These are phyloP conservation scores for Mortierella claussenii DNA, from an alignment of 192 early-diverging fungal species.

Conservation along the genomic window DNA sequence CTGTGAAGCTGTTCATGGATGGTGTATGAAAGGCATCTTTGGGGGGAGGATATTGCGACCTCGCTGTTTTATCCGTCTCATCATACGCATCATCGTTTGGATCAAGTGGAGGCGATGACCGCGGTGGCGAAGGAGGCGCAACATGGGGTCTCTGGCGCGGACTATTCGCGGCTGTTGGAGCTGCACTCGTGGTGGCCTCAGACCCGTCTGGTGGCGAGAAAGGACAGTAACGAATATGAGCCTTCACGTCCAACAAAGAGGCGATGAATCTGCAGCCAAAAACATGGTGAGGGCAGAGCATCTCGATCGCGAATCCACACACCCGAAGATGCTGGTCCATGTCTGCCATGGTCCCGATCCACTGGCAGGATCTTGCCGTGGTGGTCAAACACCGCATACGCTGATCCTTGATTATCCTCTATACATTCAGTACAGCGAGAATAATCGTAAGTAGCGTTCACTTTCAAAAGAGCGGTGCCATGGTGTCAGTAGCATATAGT, in stretches of 20 bases:
- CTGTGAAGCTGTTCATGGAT: background rate
- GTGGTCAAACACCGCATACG: slow-evolving; percentile 21
- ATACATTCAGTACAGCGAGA: background rate
- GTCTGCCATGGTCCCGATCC: slow-evolving; percentile 21
- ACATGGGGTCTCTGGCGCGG: background rate
- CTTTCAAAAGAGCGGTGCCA: no score
- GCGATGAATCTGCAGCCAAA: slow-evolving; percentile 18
- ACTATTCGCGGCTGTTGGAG: background rate
- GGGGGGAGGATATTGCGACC: background rate
- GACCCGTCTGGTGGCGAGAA: background rate
- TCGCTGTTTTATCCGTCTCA: background rate
- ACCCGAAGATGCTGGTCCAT: slow-evolving; percentile 14
- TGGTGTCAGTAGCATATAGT: no score
- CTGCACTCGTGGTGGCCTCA: no score
- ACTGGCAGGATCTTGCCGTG: slow-evolving; percentile 27
- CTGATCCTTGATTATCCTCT: slow-evolving; percentile 25
- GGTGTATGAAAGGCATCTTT: background rate
- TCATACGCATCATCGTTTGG: background rate
- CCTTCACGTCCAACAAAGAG: slow-evolving; percentile 1
- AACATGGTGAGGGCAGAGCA: slow-evolving; percentile 11
- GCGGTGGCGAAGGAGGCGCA: slow-evolving; percentile 17
- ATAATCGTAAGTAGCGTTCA: background rate
- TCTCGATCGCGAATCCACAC: slow-evolving; percentile 23
- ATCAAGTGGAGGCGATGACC: slow-evolving; percentile 9
- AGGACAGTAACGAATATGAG: slow-evolving; percentile 10